phyloP scores from a whole-genome alignment of 345 rosid species.

The Lagerstroemia speciosa region DNA sequence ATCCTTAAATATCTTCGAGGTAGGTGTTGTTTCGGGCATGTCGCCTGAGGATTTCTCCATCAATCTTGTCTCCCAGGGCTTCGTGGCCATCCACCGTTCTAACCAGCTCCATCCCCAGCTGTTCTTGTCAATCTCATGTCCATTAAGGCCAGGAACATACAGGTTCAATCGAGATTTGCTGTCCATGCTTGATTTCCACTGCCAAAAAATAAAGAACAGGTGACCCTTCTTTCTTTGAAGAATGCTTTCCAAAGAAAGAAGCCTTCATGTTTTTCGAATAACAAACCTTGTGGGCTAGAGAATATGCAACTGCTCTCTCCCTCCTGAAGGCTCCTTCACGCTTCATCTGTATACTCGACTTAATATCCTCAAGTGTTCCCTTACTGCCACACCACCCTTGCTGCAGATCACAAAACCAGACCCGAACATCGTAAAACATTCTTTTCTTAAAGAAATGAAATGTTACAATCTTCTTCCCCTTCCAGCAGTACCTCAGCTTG shows the following conservation, averaged over 20 bases:
- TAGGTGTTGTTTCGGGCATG: slow-evolving; percentile 28
- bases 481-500: slow-evolving; percentile 55
- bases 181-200: slow-evolving; percentile 16
- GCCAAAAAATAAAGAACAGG: not conserved
- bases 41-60: slow-evolving; percentile 48
- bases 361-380: slow-evolving; percentile 76
- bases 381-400: slow-evolving; percentile 94
- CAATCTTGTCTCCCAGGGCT: slow-evolving; percentile 91
- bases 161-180: slow-evolving; percentile 21
- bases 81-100: slow-evolving; percentile 98
- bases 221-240: not conserved
- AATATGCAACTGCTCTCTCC: slow-evolving; percentile 87
- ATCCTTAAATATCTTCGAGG: slow-evolving; percentile 21
- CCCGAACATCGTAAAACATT: not conserved
- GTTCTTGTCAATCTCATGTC: slow-evolving; percentile 57
- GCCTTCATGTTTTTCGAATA: not conserved
- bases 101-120: slow-evolving; percentile 99
- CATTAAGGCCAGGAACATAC: slow-evolving; percentile 32
- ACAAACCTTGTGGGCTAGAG: slow-evolving; percentile 77
- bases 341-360: slow-evolving; percentile 65
- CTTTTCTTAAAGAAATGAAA: not conserved
- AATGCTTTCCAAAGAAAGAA: not conserved
- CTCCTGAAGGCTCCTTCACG: slow-evolving; percentile 89
- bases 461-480: not conserved
- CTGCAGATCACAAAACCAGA: slow-evolving; percentile 22